Evolutionary conservation across 768 basidiomycete genomes (phyloP).

Genomic region (Hericium coralloides): DNA sequence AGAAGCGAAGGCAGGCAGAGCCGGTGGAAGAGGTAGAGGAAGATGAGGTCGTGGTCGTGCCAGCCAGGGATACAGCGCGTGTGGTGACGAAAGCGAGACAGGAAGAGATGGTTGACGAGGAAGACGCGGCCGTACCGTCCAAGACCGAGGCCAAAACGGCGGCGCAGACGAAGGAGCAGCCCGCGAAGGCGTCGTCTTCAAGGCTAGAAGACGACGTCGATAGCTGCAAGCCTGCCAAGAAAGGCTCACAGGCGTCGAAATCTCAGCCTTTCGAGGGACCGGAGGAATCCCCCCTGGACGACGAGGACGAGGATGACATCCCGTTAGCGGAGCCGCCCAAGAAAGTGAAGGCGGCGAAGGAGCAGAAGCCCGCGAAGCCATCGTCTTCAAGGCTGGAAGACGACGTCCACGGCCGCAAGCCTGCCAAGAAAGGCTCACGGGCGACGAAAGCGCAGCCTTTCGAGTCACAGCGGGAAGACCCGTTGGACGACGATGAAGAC

Average conservation of each 20-base stretch:
- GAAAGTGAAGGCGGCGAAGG: not conserved
- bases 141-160: slow-evolving; percentile 26
- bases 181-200: not conserved
- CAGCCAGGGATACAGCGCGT: too few species aligned
- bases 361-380: not conserved
- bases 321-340: not conserved
- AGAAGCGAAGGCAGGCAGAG: not conserved
- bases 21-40: too few species aligned
- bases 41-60: too few species aligned
- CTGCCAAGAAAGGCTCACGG: not conserved
- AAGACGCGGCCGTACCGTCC: slow-evolving; percentile 34
- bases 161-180: not conserved
- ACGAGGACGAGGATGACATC: not conserved
- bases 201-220: not conserved
- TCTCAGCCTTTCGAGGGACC: too few species aligned
- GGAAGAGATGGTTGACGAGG: slow-evolving; percentile 24
- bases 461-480: too few species aligned
- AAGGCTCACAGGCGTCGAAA: not conserved
- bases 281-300: not conserved
- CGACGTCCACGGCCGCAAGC: not conserved
- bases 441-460: too few species aligned
- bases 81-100: too few species aligned
- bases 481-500: not conserved
- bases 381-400: not conserved
- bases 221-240: not conserved